A percentile compares a stretch with the other conserved stretches of the same genome.
These are phyloP conservation scores for Pythium apleroticum DNA, from an alignment of 352 stramenopile genomes.

Conservation along the genomic window DNA sequence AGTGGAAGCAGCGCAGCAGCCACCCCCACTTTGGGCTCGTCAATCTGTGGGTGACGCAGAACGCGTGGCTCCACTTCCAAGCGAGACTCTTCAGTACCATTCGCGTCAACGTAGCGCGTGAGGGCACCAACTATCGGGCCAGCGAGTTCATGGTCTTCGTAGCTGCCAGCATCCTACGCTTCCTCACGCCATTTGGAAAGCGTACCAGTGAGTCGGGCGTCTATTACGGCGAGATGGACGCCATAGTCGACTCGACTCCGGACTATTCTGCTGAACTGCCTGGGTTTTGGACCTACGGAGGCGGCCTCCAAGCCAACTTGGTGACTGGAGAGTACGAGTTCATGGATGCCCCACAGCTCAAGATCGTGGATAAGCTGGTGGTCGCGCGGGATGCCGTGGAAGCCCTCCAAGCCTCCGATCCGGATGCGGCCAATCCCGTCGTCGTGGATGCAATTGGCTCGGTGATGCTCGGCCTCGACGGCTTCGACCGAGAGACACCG, in stretches of 20 bases:
- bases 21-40: constrained; percentile 89
- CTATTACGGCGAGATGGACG: constrained; percentile 49
- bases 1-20: constrained; percentile 84
- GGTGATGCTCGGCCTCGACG: constrained; percentile 21
- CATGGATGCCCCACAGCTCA: constrained; percentile 27
- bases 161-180: constrained; percentile 44
- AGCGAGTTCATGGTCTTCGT: constrained; percentile 48
- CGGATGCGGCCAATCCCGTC: constrained; percentile 10
- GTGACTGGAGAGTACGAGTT: constrained; percentile 53
- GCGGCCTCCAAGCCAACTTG: constrained; percentile 37
- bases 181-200: constrained; percentile 38
- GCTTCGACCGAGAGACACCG: constrained; percentile 36
- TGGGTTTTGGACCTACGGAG: constrained; percentile 41
- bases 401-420: background rate
- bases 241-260: constrained; percentile 29
- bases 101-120: constrained; percentile 21
- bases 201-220: background rate
- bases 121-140: constrained; percentile 27
- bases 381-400: background rate
- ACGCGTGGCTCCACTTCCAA: constrained; percentile 56
- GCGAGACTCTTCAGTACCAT: constrained; percentile 45
- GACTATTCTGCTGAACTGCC: constrained; percentile 28
- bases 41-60: constrained; percentile 93
- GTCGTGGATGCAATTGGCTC: constrained; percentile 27
- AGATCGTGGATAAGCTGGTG: constrained; percentile 3